Conservation (phyloP, 495 filamentous ascomycete species). For the Apiosordaria backusii region DNA sequence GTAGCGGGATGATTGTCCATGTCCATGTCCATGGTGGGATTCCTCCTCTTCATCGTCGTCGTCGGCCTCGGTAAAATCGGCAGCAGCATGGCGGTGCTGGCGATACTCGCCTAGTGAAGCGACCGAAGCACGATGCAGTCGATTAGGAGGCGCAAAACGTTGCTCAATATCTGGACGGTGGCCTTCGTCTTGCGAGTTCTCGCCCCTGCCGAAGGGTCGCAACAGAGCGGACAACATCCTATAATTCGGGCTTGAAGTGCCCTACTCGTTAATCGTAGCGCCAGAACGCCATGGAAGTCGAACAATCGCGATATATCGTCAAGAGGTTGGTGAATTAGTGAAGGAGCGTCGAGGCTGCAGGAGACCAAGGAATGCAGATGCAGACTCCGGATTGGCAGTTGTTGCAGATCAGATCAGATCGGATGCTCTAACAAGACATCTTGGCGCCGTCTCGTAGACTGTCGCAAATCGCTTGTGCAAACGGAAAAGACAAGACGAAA, state of each 20-base stretch:
- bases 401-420: background rate
- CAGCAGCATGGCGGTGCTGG: conserved; percentile 49
- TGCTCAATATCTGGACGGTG: conserved; percentile 31
- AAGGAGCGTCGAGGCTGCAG: background rate
- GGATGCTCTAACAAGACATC: conserved; percentile 11
- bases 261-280: conserved; percentile 23
- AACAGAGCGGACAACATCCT: conserved; percentile 45
- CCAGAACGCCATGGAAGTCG: conserved; percentile 31
- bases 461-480: no score
- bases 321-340: background rate
- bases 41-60: conserved; percentile 50
- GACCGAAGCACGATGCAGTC: conserved; percentile 16
- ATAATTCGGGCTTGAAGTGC: conserved; percentile 13
- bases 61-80: conserved; percentile 55
- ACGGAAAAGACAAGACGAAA: background rate
- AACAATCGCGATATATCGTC: background rate
- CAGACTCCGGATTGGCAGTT: no score
- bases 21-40: conserved; percentile 42
- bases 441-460: conserved; percentile 3
- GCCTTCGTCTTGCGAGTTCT: conserved; percentile 15
- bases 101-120: conserved; percentile 27
- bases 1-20: conserved; percentile 33
- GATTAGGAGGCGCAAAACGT: conserved; percentile 33
- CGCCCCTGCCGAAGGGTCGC: conserved; percentile 37
- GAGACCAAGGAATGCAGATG: no score